A percentile compares a stretch with the other conserved stretches of the same genome.
Evolutionary conservation across 768 basidiomycete species (phyloP).

Genomic region (Pulveroboletus sp.): DNA sequence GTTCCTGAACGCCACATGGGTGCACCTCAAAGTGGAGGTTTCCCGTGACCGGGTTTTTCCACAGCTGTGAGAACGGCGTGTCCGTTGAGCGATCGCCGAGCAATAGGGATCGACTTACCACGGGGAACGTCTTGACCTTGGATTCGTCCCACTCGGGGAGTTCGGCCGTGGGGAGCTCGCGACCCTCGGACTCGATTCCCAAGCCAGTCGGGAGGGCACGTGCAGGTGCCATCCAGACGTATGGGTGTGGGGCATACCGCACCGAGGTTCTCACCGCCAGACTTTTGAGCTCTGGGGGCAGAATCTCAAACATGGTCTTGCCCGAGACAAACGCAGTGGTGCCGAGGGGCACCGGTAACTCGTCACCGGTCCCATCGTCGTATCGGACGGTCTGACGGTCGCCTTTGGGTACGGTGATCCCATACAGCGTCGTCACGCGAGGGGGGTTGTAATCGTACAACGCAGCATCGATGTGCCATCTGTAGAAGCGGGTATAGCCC

Average conservation of each 20-base stretch:
- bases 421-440: slow-evolving; percentile 83
- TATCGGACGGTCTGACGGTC: slow-evolving; percentile 63
- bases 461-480: slow-evolving; percentile 93
- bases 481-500: slow-evolving; percentile 85
- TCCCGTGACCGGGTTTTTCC: slow-evolving; percentile 91
- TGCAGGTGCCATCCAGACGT: slow-evolving; percentile 87
- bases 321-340: slow-evolving; percentile 86
- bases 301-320: slow-evolving; percentile 78
- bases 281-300: slow-evolving; percentile 71
- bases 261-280: slow-evolving; percentile 75
- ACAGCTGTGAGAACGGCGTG: slow-evolving; percentile 45
- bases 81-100: slow-evolving; percentile 1
- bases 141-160: slow-evolving; percentile 82
- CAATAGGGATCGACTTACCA: slow-evolving; percentile 37
- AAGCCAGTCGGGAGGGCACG: slow-evolving; percentile 74
- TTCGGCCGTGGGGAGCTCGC: slow-evolving; percentile 62
- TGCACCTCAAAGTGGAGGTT: slow-evolving; percentile 88
- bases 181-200: slow-evolving; percentile 76
- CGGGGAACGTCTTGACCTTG: slow-evolving; percentile 69
- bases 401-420: slow-evolving; percentile 69
- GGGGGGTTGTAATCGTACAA: slow-evolving; percentile 76
- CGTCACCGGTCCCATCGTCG: slow-evolving; percentile 87
- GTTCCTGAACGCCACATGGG: slow-evolving; percentile 68
- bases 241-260: slow-evolving; percentile 81
- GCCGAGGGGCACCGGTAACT: slow-evolving; percentile 77